Conservation (phyloP, 805 yeast genomes). For the Deakozyma indianensis region DNA sequence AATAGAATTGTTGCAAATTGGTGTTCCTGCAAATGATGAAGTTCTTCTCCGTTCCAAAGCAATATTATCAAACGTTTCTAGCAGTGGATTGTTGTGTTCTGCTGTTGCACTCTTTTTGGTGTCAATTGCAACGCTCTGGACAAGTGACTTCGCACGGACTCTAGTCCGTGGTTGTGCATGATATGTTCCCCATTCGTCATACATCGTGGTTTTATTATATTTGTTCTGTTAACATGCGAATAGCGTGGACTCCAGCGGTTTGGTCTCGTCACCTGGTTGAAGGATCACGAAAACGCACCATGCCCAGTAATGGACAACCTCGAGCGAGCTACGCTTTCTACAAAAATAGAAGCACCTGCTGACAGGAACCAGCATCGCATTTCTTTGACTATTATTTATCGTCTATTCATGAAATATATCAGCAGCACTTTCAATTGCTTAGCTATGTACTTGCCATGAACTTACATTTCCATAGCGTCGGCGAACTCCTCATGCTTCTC, state of each 20-base stretch:
- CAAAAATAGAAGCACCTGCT: too few species aligned
- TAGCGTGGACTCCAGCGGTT: background rate
- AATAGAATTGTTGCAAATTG: conserved; percentile 5
- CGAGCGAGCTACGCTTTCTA: too few species aligned
- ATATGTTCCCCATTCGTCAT: conserved; percentile 1
- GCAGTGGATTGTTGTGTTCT: background rate
- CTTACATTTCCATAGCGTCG: conserved; percentile 16
- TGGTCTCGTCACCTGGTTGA: background rate
- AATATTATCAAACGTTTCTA: background rate
- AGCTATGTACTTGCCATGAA: background rate
- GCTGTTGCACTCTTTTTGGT: background rate
- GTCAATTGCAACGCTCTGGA: conserved; percentile 10
- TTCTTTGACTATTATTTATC: too few species aligned
- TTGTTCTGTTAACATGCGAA: background rate
- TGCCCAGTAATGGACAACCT: too few species aligned
- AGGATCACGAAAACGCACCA: too few species aligned
- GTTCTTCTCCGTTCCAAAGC: conserved; percentile 9
- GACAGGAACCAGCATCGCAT: too few species aligned
- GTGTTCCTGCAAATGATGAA: conserved; percentile 4
- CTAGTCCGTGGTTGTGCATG: background rate
- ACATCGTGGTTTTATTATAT: too few species aligned
- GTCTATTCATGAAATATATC: too few species aligned
- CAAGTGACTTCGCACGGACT: conserved; percentile 7
- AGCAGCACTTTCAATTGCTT: too few species aligned
- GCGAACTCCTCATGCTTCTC: conserved; percentile 20